phyloP scores from a whole-genome alignment of 371 early-diverging fungal species.

The Zychaea mexicana region DNA sequence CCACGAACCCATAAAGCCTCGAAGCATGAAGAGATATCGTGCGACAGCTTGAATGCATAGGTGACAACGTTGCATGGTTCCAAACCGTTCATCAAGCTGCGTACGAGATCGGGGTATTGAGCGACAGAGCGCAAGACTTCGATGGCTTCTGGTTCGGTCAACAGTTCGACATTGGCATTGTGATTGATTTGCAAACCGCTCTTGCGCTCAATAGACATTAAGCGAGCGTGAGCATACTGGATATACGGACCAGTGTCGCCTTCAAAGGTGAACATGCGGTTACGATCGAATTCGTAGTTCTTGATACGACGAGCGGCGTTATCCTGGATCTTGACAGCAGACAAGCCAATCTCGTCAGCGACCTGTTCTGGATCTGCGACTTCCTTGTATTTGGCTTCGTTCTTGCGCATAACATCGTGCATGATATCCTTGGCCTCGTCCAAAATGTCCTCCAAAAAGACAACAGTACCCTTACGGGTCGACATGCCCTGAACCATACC shows the following conservation, averaged over 20 bases:
- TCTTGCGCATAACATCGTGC: conserved; percentile 93
- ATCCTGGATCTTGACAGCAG: conserved; percentile 97
- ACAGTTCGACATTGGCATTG: conserved; percentile 62
- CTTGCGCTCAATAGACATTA: conserved; percentile 93
- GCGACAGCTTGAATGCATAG: conserved; percentile 89
- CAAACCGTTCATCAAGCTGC: conserved; percentile 56
- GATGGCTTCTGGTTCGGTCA: conserved; percentile 75
- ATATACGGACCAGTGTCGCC: conserved; percentile 99
- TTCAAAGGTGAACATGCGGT: conserved; percentile 95
- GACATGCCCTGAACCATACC: conserved; percentile 99
- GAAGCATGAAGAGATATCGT: conserved; percentile 83
- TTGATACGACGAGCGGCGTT: conserved; percentile 95
- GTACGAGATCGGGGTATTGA: conserved; percentile 92
- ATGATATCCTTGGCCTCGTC: conserved; percentile 90
- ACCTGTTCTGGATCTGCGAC: conserved; percentile 83
- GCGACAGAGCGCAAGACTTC: conserved; percentile 84
- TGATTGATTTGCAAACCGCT: conserved; percentile 59
- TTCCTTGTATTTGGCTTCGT: conserved; percentile 85
- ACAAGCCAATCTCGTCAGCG: conserved; percentile 82
- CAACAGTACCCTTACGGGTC: conserved; percentile 97
- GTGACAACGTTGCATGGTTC: conserved; percentile 96
- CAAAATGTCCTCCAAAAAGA: conserved; percentile 98
- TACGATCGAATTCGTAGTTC: conserved; percentile 98
- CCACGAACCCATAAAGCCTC: conserved; percentile 87
- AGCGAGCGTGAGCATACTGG: conserved; percentile 97